A percentile compares a stretch with the other conserved stretches of the same genome.
Conservation (phyloP, 176 grass and related monocot species). For the Cenchrus americanus region DNA sequence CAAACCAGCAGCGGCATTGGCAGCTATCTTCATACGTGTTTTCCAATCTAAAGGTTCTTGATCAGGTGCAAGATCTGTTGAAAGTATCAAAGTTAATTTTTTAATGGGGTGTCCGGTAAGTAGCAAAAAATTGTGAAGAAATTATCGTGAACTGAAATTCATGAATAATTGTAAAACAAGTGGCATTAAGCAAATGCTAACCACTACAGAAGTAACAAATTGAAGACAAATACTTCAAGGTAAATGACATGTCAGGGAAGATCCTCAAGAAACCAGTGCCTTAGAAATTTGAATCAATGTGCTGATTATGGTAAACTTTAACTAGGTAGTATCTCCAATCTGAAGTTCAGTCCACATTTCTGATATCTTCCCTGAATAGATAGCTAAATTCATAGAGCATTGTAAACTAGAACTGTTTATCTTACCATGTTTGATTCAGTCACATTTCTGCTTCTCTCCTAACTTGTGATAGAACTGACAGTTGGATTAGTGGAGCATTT, state of each 20-base stretch:
- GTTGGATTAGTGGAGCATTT: not conserved
- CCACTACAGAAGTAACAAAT: slow-evolving; percentile 8
- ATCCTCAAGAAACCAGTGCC: slow-evolving; percentile 5
- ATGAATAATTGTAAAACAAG: not conserved
- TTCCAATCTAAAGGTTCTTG: slow-evolving; percentile 70
- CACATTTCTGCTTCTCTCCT: not conserved
- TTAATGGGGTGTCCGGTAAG: slow-evolving; percentile 11
- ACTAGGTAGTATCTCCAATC: not conserved
- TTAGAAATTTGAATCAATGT: not conserved
- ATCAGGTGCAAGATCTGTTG: slow-evolving; percentile 57
- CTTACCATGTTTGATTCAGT: not conserved
- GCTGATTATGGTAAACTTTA: slow-evolving; percentile 1
- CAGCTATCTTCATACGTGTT: slow-evolving; percentile 82
- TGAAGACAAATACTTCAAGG: not conserved
- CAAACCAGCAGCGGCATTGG: slow-evolving; percentile 75
- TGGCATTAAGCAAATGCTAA: slow-evolving; percentile 24
- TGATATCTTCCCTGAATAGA: slow-evolving; percentile 3
- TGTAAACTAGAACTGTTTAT: slow-evolving; percentile 1
- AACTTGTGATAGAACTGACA: not conserved
- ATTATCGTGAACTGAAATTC: not conserved
- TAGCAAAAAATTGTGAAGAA: not conserved
- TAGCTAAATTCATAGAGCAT: slow-evolving; percentile 8
- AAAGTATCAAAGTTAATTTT: slow-evolving; percentile 14
- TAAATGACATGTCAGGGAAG: not conserved
- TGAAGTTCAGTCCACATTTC: slow-evolving; percentile 4